These are phyloP conservation scores for Berberis vulgaris DNA, from an alignment of 164 flowering plant species.

Conservation along the genomic window DNA sequence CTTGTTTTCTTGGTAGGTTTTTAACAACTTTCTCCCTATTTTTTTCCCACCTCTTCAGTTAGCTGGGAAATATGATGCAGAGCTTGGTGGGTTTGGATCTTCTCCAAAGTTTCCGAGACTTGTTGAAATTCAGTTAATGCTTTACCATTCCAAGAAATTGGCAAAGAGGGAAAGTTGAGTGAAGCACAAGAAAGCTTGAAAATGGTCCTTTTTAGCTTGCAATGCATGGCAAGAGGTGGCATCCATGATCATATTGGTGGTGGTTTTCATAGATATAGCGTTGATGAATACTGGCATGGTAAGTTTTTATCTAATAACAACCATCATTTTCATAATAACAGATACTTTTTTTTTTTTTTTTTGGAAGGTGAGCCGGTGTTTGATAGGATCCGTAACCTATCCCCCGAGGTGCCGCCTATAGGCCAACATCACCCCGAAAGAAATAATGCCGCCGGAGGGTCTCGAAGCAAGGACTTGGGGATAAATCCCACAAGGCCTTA, in stretches of 20 bases:
- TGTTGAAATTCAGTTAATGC: constrained; percentile 80
- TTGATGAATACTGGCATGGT: constrained; percentile 98
- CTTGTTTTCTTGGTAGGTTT: too few species aligned
- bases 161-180: constrained; percentile 39
- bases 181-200: constrained; percentile 42
- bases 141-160: constrained; percentile 57
- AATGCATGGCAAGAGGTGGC: constrained; percentile 92
- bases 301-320: constrained; percentile 13
- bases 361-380: too few species aligned
- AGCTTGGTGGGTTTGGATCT: constrained; percentile 82
- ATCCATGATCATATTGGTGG: constrained; percentile 95
- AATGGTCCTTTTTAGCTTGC: constrained; percentile 65
- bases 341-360: too few species aligned
- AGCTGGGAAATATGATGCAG: constrained; percentile 50
- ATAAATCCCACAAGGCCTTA: too few species aligned
- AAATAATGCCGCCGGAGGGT: too few species aligned
- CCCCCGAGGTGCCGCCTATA: too few species aligned
- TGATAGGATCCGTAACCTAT: too few species aligned
- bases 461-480: too few species aligned
- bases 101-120: constrained; percentile 97
- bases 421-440: too few species aligned
- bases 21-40: background rate
- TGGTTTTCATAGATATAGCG: constrained; percentile 97
- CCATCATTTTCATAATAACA: background rate
- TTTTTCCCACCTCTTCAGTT: constrained; percentile 32